phyloP scores from a whole-genome alignment of 1,284 basidiomycete species.

The Calocybe gambosa region DNA sequence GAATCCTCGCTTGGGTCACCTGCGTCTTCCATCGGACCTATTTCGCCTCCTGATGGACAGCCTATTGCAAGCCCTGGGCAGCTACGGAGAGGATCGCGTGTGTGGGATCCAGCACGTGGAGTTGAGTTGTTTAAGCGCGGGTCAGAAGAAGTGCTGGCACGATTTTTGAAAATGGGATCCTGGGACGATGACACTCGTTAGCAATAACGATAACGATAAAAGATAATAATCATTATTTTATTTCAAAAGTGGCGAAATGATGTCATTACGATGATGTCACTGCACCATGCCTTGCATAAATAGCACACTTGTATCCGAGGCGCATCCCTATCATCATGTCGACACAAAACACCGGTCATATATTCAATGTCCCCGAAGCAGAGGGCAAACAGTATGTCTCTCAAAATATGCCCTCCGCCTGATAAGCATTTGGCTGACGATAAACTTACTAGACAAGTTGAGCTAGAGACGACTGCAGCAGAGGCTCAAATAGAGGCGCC shows the following conservation, averaged over 20 bases:
- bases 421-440: not conserved
- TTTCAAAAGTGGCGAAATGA: conserved; percentile 10
- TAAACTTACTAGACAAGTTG: conserved; percentile 17
- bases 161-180: conserved; percentile 71
- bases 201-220: conserved; percentile 10
- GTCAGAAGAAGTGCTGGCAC: conserved; percentile 74
- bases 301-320: not conserved
- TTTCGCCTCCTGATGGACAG: conserved; percentile 37
- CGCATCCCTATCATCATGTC: conserved; percentile 2
- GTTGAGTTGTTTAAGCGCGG: conserved; percentile 77
- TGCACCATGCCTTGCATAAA: not conserved
- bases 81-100: conserved; percentile 43
- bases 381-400: conserved; percentile 26
- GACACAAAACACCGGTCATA: conserved; percentile 17
- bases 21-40: conserved; percentile 43
- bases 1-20: conserved; percentile 40
- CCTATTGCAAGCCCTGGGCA: conserved; percentile 19
- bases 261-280: conserved; percentile 13
- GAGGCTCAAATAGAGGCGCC: conserved; percentile 43
- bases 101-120: conserved; percentile 74
- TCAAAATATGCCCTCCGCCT: not conserved
- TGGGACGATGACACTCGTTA: conserved; percentile 46
- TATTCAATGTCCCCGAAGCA: conserved; percentile 31
- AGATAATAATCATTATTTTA: not conserved
- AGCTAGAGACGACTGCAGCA: conserved; percentile 46